phyloP scores from a whole-genome alignment of 2,329 filamentous ascomycete genomes.

The Fusarium odoratissimum region DNA sequence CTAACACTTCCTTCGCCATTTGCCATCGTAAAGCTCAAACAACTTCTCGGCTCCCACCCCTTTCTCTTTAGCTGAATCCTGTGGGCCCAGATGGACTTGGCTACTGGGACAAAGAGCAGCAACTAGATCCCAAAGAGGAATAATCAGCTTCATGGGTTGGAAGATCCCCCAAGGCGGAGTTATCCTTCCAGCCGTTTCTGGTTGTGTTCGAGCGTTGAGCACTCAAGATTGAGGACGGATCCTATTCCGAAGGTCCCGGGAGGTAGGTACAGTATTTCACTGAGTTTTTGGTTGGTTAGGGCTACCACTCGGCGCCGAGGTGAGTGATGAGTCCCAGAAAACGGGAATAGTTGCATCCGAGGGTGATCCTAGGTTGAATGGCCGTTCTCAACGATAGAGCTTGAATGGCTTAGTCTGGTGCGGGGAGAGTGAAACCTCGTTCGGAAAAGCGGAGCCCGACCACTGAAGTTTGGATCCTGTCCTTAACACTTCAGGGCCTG shows the following conservation, averaged over 20 bases:
- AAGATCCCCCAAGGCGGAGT: constrained; percentile 30
- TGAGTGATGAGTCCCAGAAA: not conserved
- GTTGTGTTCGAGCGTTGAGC: constrained; percentile 20
- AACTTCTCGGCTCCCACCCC: constrained; percentile 17
- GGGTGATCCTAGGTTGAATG: constrained; percentile 17
- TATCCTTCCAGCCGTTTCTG: constrained; percentile 8
- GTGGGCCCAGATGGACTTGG: constrained; percentile 21
- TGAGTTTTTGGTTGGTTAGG: not conserved
- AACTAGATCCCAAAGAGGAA: constrained; percentile 28
- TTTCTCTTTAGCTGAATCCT: constrained; percentile 22
- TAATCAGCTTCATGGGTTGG: constrained; percentile 9
- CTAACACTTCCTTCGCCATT: constrained; percentile 2
- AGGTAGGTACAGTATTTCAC: not conserved
- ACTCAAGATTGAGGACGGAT: constrained; percentile 17
- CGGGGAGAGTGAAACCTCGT: constrained; percentile 43
- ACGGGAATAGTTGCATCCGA: constrained; percentile 14
- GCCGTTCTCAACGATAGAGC: constrained; percentile 30
- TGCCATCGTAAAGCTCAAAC: constrained; percentile 13
- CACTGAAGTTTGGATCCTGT: constrained; percentile 20
- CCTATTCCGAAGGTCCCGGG: constrained; percentile 24
- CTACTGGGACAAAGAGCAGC: constrained; percentile 12
- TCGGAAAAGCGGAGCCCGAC: constrained; percentile 43
- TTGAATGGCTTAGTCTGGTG: constrained; percentile 41
- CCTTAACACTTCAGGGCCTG: constrained; percentile 3
- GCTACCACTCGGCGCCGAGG: not conserved